phyloP scores from a whole-genome alignment of 2,329 filamentous ascomycete genomes.

The Aspergillus aculeatus region DNA sequence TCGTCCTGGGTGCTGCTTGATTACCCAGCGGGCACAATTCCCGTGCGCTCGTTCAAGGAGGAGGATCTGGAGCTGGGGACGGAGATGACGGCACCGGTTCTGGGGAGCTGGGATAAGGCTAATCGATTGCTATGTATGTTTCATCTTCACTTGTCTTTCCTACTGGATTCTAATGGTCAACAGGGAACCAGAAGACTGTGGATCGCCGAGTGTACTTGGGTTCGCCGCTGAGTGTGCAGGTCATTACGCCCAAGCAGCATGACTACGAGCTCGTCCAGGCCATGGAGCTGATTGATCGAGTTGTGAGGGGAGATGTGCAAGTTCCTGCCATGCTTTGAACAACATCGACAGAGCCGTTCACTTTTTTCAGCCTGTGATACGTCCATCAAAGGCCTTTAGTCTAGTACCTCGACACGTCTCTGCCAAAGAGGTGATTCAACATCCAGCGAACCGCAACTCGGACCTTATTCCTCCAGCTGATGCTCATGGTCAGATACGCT shows the following conservation, averaged over 20 bases:
- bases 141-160: background rate
- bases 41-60: constrained; percentile 51
- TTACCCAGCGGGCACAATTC: constrained; percentile 58
- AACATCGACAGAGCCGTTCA: background rate
- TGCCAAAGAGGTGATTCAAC: constrained; percentile 45
- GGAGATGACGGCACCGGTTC: constrained; percentile 40
- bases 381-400: background rate
- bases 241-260: constrained; percentile 55
- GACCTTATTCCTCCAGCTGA: constrained; percentile 48
- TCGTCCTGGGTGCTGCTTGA: constrained; percentile 62
- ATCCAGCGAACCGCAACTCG: constrained; percentile 44
- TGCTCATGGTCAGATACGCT: constrained; percentile 47
- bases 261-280: constrained; percentile 55
- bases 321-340: constrained; percentile 15
- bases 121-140: constrained; percentile 59
- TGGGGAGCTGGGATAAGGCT: constrained; percentile 60
- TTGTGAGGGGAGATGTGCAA: constrained; percentile 22
- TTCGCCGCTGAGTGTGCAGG: constrained; percentile 57
- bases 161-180: constrained; percentile 6
- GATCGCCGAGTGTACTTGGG: constrained; percentile 56
- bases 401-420: constrained; percentile 45
- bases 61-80: constrained; percentile 52
- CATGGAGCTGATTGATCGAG: constrained; percentile 54
- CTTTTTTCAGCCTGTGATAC: background rate
- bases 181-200: constrained; percentile 48